Evolutionary conservation across 225 moss, liverwort and hornwort genomes (phyloP).

Genomic region (Rhytidiadelphus loreus): DNA sequence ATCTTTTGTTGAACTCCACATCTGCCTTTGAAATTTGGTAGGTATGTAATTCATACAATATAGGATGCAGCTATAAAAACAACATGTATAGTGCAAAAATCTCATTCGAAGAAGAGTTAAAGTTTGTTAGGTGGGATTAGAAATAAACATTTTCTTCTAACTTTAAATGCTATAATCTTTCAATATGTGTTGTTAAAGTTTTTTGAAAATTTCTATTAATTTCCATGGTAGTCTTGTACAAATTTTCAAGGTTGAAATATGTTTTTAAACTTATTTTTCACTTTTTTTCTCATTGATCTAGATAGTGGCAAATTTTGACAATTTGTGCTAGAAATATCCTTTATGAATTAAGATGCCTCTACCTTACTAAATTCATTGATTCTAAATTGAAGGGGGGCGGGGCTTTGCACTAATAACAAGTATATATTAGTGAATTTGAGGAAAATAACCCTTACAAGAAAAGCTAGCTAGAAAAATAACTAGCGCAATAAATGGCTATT

Average conservation of each 20-base stretch:
- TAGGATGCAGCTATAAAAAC: neutral
- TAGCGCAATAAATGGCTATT: neutral
- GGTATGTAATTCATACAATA: neutral
- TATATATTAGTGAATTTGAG: neutral
- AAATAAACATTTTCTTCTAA: neutral
- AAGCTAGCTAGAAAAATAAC: neutral
- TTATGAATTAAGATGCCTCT: neutral
- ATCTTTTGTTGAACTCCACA: neutral
- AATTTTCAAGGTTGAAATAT: neutral
- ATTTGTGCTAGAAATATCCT: neutral
- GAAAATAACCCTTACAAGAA: rapidly evolving
- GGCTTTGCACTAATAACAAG: neutral
- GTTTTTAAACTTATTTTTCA: neutral
- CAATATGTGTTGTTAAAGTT: neutral
- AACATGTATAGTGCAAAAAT: neutral
- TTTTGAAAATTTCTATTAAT: neutral
- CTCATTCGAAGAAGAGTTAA: neutral
- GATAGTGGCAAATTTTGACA: neutral
- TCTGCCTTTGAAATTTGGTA: neutral
- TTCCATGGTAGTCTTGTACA: neutral
- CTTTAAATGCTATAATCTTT: neutral
- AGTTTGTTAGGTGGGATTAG: neutral
- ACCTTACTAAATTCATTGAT: neutral
- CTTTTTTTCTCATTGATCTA: neutral
- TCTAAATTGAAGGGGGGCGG: neutral